Percentiles rank a stretch among this genome's conserved stretches.
Conservation (phyloP, 2,329 filamentous ascomycete genomes). For the Capronia coronata region DNA sequence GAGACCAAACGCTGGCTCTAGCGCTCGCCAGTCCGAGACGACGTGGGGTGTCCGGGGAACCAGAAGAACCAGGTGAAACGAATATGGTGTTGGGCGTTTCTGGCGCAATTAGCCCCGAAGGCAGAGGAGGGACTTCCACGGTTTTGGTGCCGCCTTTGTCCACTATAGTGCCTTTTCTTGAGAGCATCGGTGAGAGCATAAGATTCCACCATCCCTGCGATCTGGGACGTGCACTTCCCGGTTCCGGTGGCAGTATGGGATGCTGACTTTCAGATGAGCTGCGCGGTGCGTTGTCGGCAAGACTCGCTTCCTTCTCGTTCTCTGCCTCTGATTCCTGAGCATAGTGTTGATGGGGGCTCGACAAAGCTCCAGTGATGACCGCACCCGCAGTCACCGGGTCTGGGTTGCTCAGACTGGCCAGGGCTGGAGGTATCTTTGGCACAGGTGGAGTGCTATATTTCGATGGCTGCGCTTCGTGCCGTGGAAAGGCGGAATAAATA, state of each 20-base stretch:
- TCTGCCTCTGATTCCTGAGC: neutral
- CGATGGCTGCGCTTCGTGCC: slow-evolving; percentile 18
- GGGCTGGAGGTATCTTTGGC: slow-evolving; percentile 34
- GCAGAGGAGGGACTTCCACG: slow-evolving; percentile 13
- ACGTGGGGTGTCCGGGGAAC: slow-evolving; percentile 34
- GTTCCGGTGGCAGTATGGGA: slow-evolving; percentile 29
- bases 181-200: slow-evolving; percentile 41
- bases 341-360: neutral
- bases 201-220: slow-evolving; percentile 48
- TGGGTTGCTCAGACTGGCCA: neutral
- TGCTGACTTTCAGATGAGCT: slow-evolving; percentile 31
- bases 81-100: slow-evolving; percentile 4
- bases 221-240: slow-evolving; percentile 33
- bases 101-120: slow-evolving; percentile 7
- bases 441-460: slow-evolving; percentile 36
- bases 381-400: slow-evolving; percentile 1
- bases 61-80: slow-evolving; percentile 28
- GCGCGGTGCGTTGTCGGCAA: slow-evolving; percentile 5
- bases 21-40: slow-evolving; percentile 24
- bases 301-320: slow-evolving; percentile 4
- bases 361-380: neutral
- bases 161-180: slow-evolving; percentile 35
- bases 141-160: slow-evolving; percentile 26
- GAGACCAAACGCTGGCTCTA: slow-evolving; percentile 27
- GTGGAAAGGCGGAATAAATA: slow-evolving; percentile 38